These are phyloP conservation scores for Striga asiatica DNA, from an alignment of 257 asterid genomes.

Conservation along the genomic window DNA sequence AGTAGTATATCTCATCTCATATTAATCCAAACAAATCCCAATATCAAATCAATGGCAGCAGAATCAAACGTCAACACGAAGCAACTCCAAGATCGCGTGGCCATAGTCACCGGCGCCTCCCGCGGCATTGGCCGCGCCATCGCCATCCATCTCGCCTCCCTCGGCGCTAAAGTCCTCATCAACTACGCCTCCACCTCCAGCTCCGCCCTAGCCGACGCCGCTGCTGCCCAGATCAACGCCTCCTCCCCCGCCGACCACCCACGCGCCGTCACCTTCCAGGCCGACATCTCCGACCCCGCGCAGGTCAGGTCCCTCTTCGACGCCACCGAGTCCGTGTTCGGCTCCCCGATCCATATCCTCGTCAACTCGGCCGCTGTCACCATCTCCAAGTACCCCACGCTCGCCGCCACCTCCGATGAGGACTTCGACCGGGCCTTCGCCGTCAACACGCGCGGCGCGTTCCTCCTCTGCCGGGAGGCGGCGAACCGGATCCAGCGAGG, in stretches of 20 bases:
- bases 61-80: background rate
- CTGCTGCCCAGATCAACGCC: slow-evolving; percentile 13
- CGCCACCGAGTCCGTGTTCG: slow-evolving; percentile 35
- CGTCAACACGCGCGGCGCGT: slow-evolving; percentile 50
- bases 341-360: slow-evolving; percentile 32
- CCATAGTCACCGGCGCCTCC: slow-evolving; percentile 32
- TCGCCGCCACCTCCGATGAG: slow-evolving; percentile 28
- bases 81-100: slow-evolving; percentile 23
- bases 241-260: background rate
- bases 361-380: slow-evolving; percentile 46
- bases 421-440: slow-evolving; percentile 36
- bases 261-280: slow-evolving; percentile 34
- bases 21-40: background rate
- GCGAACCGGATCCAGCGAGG: slow-evolving; percentile 36
- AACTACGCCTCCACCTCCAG: slow-evolving; percentile 45
- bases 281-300: slow-evolving; percentile 39
- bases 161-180: slow-evolving; percentile 49
- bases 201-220: slow-evolving; percentile 15
- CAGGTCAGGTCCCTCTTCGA: slow-evolving; percentile 54
- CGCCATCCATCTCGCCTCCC: slow-evolving; percentile 46
- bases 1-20: background rate
- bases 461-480: slow-evolving; percentile 43
- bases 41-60: background rate
- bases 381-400: slow-evolving; percentile 28
- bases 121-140: slow-evolving; percentile 39